phyloP scores from a whole-genome alignment of 352 stramenopile species.

The Globisporangium cederbergense region DNA sequence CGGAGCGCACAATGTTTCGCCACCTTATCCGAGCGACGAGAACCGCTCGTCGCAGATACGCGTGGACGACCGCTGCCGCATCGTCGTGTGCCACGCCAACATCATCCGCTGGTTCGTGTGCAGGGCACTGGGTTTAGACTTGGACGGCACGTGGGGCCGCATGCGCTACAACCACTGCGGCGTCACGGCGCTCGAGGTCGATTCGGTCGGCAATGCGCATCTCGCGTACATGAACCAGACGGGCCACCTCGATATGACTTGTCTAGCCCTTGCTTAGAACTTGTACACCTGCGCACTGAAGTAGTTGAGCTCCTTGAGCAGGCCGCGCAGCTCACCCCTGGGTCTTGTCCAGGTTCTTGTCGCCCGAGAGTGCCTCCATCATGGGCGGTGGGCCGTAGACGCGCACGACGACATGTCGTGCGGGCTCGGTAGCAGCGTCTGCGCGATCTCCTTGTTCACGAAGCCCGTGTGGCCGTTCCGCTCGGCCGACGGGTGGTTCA shows the following conservation, averaged over 20 bases:
- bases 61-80: slow-evolving; percentile 41
- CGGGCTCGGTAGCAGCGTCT: slow-evolving; percentile 50
- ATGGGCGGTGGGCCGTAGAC: slow-evolving; percentile 88
- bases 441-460: slow-evolving; percentile 82
- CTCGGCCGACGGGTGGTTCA: slow-evolving; percentile 58
- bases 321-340: slow-evolving; percentile 80
- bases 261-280: slow-evolving; percentile 41
- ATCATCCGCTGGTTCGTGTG: slow-evolving; percentile 77
- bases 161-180: slow-evolving; percentile 73
- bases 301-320: slow-evolving; percentile 85
- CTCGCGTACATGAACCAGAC: slow-evolving; percentile 65
- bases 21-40: slow-evolving; percentile 39
- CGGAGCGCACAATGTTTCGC: slow-evolving; percentile 64
- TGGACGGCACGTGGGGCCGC: slow-evolving; percentile 60
- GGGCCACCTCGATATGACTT: slow-evolving; percentile 42
- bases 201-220: slow-evolving; percentile 69
- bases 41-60: slow-evolving; percentile 35
- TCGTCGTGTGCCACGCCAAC: slow-evolving; percentile 68
- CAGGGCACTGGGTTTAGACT: slow-evolving; percentile 53
- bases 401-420: slow-evolving; percentile 79
- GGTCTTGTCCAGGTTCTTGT: slow-evolving; percentile 82
- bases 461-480: slow-evolving; percentile 74
- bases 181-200: slow-evolving; percentile 57
- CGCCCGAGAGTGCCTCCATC: slow-evolving; percentile 87
- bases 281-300: slow-evolving; percentile 79